phyloP scores from a whole-genome alignment of 352 stramenopile species.

The Aphanomyces cochlioides region DNA sequence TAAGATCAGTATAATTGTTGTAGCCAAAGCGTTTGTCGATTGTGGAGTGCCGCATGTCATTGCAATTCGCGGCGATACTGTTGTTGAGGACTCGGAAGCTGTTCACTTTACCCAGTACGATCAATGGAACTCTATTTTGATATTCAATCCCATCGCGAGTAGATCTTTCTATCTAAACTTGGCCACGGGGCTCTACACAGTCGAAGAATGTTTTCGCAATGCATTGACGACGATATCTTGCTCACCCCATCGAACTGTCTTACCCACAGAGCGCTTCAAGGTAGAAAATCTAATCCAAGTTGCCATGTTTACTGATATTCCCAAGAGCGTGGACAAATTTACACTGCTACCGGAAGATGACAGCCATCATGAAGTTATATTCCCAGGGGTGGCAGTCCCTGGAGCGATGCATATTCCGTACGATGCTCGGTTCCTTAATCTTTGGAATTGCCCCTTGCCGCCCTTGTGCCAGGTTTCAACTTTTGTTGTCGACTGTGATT shows the following conservation, averaged over 20 bases:
- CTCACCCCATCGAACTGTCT: background rate
- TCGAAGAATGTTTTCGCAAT: background rate
- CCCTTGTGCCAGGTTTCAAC: background rate
- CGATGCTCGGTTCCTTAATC: constrained; percentile 5
- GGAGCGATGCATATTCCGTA: background rate
- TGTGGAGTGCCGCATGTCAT: constrained; percentile 16
- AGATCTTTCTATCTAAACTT: constrained; percentile 22
- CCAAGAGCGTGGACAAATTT: background rate
- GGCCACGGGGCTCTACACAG: background rate
- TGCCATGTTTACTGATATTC: background rate
- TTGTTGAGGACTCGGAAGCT: background rate
- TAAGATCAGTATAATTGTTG: background rate
- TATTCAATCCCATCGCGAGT: background rate
- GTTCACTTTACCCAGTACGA: constrained; percentile 15
- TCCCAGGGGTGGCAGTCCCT: background rate
- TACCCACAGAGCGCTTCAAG: background rate
- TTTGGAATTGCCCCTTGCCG: background rate
- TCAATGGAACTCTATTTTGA: background rate
- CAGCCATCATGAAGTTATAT: constrained; percentile 6
- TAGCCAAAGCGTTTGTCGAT: constrained; percentile 21
- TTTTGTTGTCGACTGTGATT: background rate
- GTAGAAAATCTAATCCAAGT: background rate
- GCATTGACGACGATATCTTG: constrained; percentile 6
- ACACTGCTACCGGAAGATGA: background rate
- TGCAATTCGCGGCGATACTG: constrained; percentile 9